Conservation (phyloP, 306 rosid species). For the Begonia masoniana region DNA sequence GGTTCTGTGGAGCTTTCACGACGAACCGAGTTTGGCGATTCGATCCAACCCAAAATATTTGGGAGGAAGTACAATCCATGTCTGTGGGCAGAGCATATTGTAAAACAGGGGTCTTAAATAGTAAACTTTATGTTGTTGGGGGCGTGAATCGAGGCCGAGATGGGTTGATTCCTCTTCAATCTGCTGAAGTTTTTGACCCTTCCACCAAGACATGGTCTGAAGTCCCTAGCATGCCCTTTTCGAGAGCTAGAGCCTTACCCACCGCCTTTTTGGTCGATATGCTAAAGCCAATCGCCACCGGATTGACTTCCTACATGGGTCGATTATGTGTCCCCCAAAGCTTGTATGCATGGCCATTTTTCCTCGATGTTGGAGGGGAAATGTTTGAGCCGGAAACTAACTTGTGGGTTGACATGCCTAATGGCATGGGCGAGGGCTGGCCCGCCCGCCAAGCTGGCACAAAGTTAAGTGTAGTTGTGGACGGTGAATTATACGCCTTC, state of each 20-base stretch:
- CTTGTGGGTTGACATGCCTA: constrained; percentile 81
- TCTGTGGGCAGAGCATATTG: constrained; percentile 66
- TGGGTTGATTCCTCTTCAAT: constrained; percentile 70
- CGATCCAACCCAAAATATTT: constrained; percentile 44
- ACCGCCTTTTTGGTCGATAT: constrained; percentile 65
- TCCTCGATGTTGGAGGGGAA: constrained; percentile 87
- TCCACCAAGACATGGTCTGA: constrained; percentile 50
- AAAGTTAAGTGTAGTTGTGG: constrained; percentile 69
- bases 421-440: constrained; percentile 95
- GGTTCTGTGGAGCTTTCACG: constrained; percentile 60
- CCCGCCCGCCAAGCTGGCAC: constrained; percentile 84
- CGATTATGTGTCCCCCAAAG: constrained; percentile 78
- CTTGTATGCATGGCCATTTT: constrained; percentile 80
- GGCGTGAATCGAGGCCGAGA: constrained; percentile 77
- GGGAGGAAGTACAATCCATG: constrained; percentile 61
- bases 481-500: constrained; percentile 71
- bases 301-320: constrained; percentile 80
- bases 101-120: constrained; percentile 64
- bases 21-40: constrained; percentile 70
- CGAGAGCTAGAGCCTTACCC: constrained; percentile 65
- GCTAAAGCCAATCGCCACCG: constrained; percentile 83
- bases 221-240: constrained; percentile 83
- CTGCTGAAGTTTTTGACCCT: constrained; percentile 82
- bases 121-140: constrained; percentile 87
- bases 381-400: constrained; percentile 71